Conservation (phyloP, 208 protist genomes). For the Acanthamoeba lenticulata region DNA sequence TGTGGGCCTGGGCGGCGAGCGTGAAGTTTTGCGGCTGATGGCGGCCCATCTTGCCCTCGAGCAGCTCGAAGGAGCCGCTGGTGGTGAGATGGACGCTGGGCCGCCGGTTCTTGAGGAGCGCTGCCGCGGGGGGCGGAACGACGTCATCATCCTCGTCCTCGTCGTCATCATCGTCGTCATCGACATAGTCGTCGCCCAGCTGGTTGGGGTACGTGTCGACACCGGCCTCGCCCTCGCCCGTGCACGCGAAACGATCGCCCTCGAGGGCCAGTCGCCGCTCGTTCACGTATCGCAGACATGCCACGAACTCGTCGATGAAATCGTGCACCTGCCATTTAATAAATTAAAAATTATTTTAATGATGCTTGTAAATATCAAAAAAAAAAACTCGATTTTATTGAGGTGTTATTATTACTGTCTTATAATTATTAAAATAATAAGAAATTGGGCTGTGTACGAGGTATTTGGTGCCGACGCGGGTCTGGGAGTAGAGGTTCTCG, state of each 20-base stretch:
- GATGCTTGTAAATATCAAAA: too few species aligned
- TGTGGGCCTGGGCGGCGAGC: neutral
- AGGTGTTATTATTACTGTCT: neutral
- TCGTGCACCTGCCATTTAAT: constrained; percentile 47
- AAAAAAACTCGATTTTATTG: neutral
- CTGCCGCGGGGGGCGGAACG: too few species aligned
- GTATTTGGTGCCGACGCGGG: constrained; percentile 28
- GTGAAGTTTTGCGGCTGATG: constrained; percentile 1
- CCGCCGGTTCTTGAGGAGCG: neutral
- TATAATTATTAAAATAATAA: too few species aligned
- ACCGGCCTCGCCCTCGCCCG: neutral
- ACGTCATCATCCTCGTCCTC: neutral
- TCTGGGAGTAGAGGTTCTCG: constrained; percentile 53
- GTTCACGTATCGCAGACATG: neutral
- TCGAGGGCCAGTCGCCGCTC: neutral
- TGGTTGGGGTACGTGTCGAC: neutral
- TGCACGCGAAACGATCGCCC: neutral
- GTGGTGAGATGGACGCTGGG: neutral
- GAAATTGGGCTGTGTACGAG: neutral
- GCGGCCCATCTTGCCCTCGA: neutral
- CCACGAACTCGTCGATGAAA: constrained; percentile 45
- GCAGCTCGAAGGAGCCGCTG: neutral
- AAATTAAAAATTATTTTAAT: too few species aligned
- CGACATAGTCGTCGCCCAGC: neutral
- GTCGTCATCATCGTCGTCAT: neutral